Base-by-base conservation (phyloP, 805 yeast species). In the Candida boidinii region DNA sequence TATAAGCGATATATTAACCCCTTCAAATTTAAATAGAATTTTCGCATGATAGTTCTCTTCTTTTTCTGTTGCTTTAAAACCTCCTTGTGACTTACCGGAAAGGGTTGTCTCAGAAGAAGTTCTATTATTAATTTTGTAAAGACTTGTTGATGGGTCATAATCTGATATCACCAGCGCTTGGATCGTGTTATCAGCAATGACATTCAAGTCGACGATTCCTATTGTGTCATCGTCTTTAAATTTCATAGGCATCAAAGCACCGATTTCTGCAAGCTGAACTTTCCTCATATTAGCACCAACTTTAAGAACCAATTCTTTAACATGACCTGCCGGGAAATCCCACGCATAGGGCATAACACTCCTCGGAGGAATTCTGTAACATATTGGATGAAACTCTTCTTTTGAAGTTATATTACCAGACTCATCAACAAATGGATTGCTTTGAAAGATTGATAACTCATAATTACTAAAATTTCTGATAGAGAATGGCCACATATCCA, bases 291-390 rank as follows among this genome's bases (percentile, higher is more conserved):
- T 66, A 1, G 83, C 82, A 30, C 79, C 79, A 9, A 81, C 67
- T 37, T 87, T 65, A 22, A 92, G 55, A 4, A 86, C 68, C 21
- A 92, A 58, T 48, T 88, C 96, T 53, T 87, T 88, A 29, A 79
- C 70, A 8, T 73, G 61, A 0, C 95, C 96, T 33, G 94, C 86
- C 1, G 98, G 98, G 57, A 73, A 92, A 53, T 92, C 98, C 88
- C 96, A 92, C 0, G 98, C 85, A 54, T 92, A 92, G 0, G 97
- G 96, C 97, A 92, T 92, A 2, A 86, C 94, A 57, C 95, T 83
- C 48, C 75, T 76, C 1, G 94, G 76, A 0, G 97, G 96, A 10
- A 94, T 68, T 29, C 74, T 70, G 53, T 90, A 92, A 47, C 68
- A 76, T 9, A 86, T 67, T 1, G 96, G 96, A 40, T 74, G 77